Evolutionary conservation across 2,329 filamentous ascomycete genomes (phyloP), one percentile per base, ranked within the genome.

Genomic region (Xylaria sp.): DNA sequence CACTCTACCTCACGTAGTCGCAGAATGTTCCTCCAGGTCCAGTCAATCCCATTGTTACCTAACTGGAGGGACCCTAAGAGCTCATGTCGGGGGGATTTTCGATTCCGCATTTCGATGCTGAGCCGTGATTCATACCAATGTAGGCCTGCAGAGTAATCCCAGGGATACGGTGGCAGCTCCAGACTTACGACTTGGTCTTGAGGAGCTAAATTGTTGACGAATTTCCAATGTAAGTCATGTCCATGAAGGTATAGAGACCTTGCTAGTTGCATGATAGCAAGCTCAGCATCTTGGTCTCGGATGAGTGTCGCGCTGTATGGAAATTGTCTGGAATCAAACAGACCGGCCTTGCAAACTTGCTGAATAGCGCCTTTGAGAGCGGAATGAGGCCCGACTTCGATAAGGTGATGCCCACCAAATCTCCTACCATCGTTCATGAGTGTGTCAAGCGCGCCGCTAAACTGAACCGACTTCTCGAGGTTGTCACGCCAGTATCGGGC

Each of bases 1-100:
- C 66, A 69, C 0, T 62, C 51, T 1, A 49, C 43, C 18, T 64
- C 65, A 1, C 13, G 23, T 3, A 13, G n/a, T 3, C 28, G 7
- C 1, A 55, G 9, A 1, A 69, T 25, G 7, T 18, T 75, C 1
- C 72, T 61, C 71, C 71, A 76, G 0, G 5, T 54, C n/a, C 15
- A 71, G n/a, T 73, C 60, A 4, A 76, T 68, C 0, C 66, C 70
- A 13, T 74, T 72, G 0, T 67, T 71, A 0, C 67, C 52, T 1
- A 58, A 59, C 10, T 28, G 28, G 2, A 5, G 2, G 6, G 74
- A 70, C 0, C 83, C 83, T 0, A 85, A 68, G 0, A 86, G 74
- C 57, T 83, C 82, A 36, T 83, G 80, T 0, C 80, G 76, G 0
- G 78, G 73, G 31, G 78, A 75, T 28, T 72, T 66, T 0, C 78